A percentile compares a stretch with the other conserved stretches of the same genome.
These are phyloP conservation scores for Plasmodium chabaudi DNA, from an alignment of 169 alveolate genomes.

Conservation along the genomic window DNA sequence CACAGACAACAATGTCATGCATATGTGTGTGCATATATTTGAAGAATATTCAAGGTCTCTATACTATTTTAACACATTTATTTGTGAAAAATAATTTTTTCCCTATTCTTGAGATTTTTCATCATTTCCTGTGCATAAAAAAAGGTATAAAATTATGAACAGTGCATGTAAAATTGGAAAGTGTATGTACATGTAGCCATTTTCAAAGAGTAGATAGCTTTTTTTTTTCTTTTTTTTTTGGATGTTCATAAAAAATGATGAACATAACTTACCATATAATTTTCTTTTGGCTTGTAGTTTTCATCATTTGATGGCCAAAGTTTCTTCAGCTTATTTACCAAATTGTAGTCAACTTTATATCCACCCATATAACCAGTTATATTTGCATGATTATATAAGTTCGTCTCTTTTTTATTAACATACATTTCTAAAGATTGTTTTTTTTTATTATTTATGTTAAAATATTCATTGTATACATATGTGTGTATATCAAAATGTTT, in stretches of 20 bases:
- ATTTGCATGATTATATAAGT: not conserved
- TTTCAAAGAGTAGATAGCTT: not conserved
- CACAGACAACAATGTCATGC: no score
- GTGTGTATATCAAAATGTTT: conserved; percentile 67
- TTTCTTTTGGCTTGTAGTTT: conserved; percentile 7
- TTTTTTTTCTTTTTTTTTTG: not conserved
- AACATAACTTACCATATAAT: conserved; percentile 37
- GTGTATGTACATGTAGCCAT: not conserved
- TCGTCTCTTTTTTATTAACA: conserved; percentile 14
- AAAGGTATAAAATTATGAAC: conserved; percentile 29
- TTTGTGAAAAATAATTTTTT: conserved; percentile 31
- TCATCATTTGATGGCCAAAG: conserved; percentile 44
- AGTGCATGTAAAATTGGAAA: not conserved
- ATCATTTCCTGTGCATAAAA: conserved; percentile 50
- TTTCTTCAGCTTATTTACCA: conserved; percentile 18
- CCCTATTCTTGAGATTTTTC: conserved; percentile 51
- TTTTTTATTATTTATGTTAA: conserved; percentile 22
- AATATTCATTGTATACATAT: conserved; percentile 45
- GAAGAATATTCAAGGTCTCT: no score
- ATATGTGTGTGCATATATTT: no score
- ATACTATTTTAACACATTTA: not conserved
- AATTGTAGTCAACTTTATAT: conserved; percentile 28
- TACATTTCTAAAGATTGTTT: conserved; percentile 9
- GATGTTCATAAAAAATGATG: not conserved
- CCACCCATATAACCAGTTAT: conserved; percentile 51